These are phyloP conservation scores for Angomonas desouzai DNA, from an alignment of 208 protist genomes.

Conservation along the genomic window DNA sequence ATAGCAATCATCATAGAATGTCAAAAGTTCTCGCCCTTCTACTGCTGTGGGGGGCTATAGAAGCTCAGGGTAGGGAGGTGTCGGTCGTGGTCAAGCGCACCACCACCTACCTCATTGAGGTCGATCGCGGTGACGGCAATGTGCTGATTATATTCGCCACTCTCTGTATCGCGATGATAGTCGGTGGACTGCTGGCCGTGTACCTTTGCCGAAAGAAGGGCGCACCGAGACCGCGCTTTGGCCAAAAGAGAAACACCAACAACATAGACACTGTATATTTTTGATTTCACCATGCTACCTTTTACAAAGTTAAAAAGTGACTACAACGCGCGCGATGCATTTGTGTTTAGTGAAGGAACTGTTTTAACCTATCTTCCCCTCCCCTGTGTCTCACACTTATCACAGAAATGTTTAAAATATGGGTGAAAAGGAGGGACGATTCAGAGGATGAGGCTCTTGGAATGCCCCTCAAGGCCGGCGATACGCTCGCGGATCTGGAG, in stretches of 20 bases:
- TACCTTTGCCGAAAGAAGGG: conserved; percentile 21
- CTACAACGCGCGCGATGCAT: no score
- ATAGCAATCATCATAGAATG: not conserved
- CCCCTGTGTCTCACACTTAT: not conserved
- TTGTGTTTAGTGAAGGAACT: not conserved
- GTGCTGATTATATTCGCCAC: conserved; percentile 33
- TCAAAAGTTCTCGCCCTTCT: not conserved
- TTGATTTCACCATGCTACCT: not conserved
- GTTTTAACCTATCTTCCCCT: not conserved
- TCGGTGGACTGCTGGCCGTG: conserved; percentile 23
- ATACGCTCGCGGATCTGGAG: not conserved
- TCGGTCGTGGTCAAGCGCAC: not conserved
- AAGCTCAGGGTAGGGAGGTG: no score
- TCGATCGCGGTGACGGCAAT: conserved; percentile 25
- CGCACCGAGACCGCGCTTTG: conserved; percentile 21
- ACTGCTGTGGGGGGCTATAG: not conserved
- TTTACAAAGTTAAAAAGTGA: no score
- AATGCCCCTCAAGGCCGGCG: not conserved
- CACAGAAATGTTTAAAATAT: conserved; percentile 7
- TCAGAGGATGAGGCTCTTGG: not conserved
- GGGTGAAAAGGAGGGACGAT: not conserved
- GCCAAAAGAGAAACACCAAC: conserved; percentile 7
- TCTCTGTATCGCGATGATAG: conserved; percentile 28
- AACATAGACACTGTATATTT: not conserved
- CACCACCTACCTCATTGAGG: conserved; percentile 2